Evolutionary conservation across 2,329 filamentous ascomycete species (phyloP), one percentile per base, ranked within the genome.

Genomic region (Pseudogymnoascus sp.): DNA sequence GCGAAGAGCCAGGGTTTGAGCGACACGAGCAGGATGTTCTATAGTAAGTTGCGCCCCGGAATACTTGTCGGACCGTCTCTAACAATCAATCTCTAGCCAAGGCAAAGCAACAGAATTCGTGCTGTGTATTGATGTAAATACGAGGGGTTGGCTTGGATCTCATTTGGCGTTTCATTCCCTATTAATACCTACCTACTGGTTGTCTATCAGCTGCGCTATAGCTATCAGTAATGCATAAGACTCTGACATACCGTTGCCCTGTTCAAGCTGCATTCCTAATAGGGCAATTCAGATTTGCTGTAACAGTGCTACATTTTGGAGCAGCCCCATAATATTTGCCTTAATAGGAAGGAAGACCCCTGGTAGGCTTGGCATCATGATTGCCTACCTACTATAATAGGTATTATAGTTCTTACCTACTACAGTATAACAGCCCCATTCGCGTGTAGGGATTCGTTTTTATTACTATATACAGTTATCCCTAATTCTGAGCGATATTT

Each of bases 11-110:
- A 96, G 71, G 91, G 88, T 11, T 78, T 99, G 72, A 96, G 91
- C 77, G 85, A 86, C 60, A 90, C 95, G 81, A 96, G 91, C 79
- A 97, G 96, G 84, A 93, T 96, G 89, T 99, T 99, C 76, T 97
- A 97, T 77, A 91, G 89, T 89, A 76, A 71, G 82, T 78, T 21
- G 14, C 23, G 12, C 12, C 14, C 16, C 42, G 7, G 12, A 5
- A 23, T 23, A 46, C 34, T 21, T 53, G 2, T 31, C 23, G 21
- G 14, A n/a, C 28, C 3, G 34, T 31, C 62, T 62, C 62, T 62
- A 34, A 62, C 44, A 61, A 28, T 10, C 1, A 31, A 62, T 28
- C 46, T 53, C 64, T 62, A 83, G 81, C 79, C 75, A 78, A 88
- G 81, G 88, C 88, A 73, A 91, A 91, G 82, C 90, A 90, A 78